Conservation (phyloP, 2,329 filamentous ascomycete species). For the Rosellinia necatrix region DNA sequence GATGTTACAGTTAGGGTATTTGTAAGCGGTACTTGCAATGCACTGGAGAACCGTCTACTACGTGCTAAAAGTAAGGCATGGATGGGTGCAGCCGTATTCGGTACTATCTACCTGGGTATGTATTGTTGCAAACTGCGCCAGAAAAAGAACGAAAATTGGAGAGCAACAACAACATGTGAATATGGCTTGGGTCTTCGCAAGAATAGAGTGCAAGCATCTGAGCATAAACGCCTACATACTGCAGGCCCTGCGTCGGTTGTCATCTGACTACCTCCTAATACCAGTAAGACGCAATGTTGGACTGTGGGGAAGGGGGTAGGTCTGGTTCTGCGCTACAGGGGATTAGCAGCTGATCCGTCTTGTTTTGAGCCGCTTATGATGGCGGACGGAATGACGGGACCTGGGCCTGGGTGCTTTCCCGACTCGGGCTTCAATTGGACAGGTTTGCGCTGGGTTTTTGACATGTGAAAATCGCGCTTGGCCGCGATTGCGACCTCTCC, state of each 20-base stretch:
- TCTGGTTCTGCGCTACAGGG: not conserved
- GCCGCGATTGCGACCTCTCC: no score
- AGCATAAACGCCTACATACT: no score
- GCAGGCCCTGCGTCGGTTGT: not conserved
- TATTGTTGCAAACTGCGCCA: not conserved
- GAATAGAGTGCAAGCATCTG: no score
- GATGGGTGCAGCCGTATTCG: not conserved
- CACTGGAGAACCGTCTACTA: not conserved
- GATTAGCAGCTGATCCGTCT: slow-evolving; percentile 9
- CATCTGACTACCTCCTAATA: slow-evolving; percentile 11
- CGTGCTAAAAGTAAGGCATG: no score
- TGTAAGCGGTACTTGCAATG: slow-evolving; percentile 3
- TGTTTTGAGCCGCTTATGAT: slow-evolving; percentile 16
- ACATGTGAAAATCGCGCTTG: slow-evolving; percentile 23
- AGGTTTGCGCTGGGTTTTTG: not conserved
- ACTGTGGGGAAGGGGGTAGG: slow-evolving; percentile 9
- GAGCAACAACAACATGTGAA: slow-evolving; percentile 18
- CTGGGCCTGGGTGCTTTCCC: no score
- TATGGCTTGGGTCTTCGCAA: no score
- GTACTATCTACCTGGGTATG: not conserved
- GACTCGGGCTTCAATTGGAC: not conserved
- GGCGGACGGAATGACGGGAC: no score
- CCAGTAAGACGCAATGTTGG: not conserved
- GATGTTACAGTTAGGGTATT: not conserved
- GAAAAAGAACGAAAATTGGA: not conserved